Conservation (phyloP, 1,284 basidiomycete species). For the Meira nashicola region DNA sequence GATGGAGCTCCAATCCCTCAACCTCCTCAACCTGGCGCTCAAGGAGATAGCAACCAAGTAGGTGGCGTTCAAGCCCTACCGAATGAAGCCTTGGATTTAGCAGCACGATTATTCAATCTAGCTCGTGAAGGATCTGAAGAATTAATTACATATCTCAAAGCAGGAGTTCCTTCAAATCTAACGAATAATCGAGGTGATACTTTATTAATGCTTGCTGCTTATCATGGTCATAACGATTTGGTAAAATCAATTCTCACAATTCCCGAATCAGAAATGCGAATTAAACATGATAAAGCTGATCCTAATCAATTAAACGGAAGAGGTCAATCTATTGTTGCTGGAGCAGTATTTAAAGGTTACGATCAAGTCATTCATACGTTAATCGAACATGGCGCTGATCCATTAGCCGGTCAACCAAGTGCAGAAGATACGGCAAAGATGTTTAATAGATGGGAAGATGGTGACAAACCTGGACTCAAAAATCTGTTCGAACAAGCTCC, state of each 20-base stretch:
- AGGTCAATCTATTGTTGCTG: constrained; percentile 73
- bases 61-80: constrained; percentile 10
- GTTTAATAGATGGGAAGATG: constrained; percentile 42
- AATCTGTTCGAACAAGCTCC: constrained; percentile 26
- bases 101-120: constrained; percentile 62
- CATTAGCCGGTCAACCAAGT: constrained; percentile 5
- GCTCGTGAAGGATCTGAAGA: constrained; percentile 63
- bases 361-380: constrained; percentile 64
- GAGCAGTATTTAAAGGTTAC: constrained; percentile 71
- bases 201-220: constrained; percentile 75
- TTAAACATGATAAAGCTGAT: constrained; percentile 13
- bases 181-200: constrained; percentile 60
- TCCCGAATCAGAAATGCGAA: neutral
- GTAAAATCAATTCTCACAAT: constrained; percentile 58
- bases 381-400: constrained; percentile 56
- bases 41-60: neutral
- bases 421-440: constrained; percentile 60
- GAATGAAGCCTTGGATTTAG: constrained; percentile 11
- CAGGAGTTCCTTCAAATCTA: constrained; percentile 71
- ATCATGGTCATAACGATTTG: constrained; percentile 66
- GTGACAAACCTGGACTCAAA: constrained; percentile 17
- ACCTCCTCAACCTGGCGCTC: neutral
- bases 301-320: constrained; percentile 64
- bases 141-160: constrained; percentile 60
- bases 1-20: neutral